Percentiles rank a stretch among this genome's conserved stretches.
These are phyloP conservation scores for Euphorbia tirucalli DNA, from an alignment of 345 rosid species.

Conservation along the genomic window DNA sequence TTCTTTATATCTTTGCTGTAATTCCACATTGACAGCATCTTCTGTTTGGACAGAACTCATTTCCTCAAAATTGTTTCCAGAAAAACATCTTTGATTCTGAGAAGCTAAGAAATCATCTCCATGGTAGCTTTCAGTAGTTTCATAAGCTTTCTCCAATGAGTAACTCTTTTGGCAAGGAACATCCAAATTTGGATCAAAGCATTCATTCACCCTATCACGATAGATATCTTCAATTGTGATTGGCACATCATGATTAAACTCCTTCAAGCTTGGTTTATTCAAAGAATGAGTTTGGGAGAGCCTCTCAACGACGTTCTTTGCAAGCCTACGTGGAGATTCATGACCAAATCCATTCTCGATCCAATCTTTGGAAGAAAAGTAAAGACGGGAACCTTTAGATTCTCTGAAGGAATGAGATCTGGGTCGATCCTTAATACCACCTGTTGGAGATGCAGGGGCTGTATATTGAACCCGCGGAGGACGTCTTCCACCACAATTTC, in stretches of 20 bases:
- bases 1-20: conserved; percentile 58
- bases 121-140: conserved; percentile 29
- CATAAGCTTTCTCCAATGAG: conserved; percentile 45
- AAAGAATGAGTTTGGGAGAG: conserved; percentile 56
- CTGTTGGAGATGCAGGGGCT: conserved; percentile 68
- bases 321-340: conserved; percentile 77
- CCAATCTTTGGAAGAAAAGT: conserved; percentile 54
- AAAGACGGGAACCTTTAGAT: conserved; percentile 43
- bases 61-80: conserved; percentile 29
- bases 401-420: conserved; percentile 80
- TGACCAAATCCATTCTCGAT: conserved; percentile 59
- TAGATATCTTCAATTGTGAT: conserved; percentile 81
- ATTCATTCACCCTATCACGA: conserved; percentile 47
- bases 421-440: conserved; percentile 41
- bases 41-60: conserved; percentile 36
- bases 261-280: conserved; percentile 49
- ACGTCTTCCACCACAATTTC: conserved; percentile 44
- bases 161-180: conserved; percentile 37
- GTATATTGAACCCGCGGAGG: conserved; percentile 65
- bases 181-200: conserved; percentile 44
- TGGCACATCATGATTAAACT: conserved; percentile 45
- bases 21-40: conserved; percentile 50
- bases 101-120: conserved; percentile 36
- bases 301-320: conserved; percentile 83
- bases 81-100: conserved; percentile 30